Conservation (phyloP, 805 yeast species). For the Ogataea polymorpha region DNA sequence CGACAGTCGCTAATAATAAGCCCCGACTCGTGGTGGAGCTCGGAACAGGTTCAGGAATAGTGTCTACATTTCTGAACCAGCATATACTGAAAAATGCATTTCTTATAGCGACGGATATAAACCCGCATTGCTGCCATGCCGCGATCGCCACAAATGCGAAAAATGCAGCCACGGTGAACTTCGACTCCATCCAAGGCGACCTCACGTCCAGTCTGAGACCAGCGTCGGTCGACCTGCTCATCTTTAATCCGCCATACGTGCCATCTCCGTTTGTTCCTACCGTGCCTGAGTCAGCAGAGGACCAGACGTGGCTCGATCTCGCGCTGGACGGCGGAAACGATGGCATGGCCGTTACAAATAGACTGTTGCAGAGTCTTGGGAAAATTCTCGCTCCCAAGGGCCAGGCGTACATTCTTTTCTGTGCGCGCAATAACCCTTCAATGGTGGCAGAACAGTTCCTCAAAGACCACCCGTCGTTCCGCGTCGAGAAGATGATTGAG, state of each 20-base stretch:
- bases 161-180: conserved; percentile 22
- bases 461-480: conserved; percentile 42
- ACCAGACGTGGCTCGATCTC: conserved; percentile 71
- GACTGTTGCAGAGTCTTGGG: conserved; percentile 53
- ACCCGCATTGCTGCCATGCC: conserved; percentile 68
- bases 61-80: conserved; percentile 70
- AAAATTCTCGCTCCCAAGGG: conserved; percentile 57
- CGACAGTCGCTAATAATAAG: conserved; percentile 27
- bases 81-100: conserved; percentile 52
- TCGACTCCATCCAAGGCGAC: conserved; percentile 56
- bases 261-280: conserved; percentile 78
- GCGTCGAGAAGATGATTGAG: conserved; percentile 46
- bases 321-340: conserved; percentile 87
- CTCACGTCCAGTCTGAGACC: conserved; percentile 49
- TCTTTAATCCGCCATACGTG: conserved; percentile 96
- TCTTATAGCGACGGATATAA: conserved; percentile 73
- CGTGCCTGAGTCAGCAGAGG: conserved; percentile 42
- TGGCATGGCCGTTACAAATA: conserved; percentile 85
- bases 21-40: conserved; percentile 68
- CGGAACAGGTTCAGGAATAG: conserved; percentile 91
- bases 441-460: conserved; percentile 49
- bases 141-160: conserved; percentile 39
- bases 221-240: conserved; percentile 59
- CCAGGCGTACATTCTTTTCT: conserved; percentile 82
- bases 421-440: conserved; percentile 85